A percentile compares a stretch with the other conserved stretches of the same genome.
These are phyloP conservation scores for Pseudogymnoascus sp. DNA, from an alignment of 2,329 filamentous ascomycete genomes.

Conservation along the genomic window DNA sequence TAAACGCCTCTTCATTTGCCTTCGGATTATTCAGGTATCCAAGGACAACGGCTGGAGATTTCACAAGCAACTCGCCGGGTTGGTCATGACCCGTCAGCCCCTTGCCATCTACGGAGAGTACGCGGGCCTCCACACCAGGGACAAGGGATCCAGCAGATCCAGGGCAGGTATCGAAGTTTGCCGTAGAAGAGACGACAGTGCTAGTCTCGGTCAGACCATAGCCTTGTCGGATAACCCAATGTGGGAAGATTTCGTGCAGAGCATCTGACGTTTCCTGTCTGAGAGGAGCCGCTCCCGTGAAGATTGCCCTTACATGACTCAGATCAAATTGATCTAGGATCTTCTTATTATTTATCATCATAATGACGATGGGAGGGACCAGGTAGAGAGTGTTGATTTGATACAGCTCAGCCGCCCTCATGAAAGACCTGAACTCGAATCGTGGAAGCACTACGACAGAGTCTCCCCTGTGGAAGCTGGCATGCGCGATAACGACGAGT, in stretches of 20 bases:
- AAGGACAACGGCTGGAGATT: conserved; percentile 63
- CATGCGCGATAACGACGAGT: conserved; percentile 62
- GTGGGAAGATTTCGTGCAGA: conserved; percentile 50
- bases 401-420: conserved; percentile 58
- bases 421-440: conserved; percentile 61
- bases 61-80: conserved; percentile 69
- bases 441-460: conserved; percentile 64
- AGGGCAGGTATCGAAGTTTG: conserved; percentile 53
- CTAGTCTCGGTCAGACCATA: conserved; percentile 71
- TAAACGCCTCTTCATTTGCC: conserved; percentile 70
- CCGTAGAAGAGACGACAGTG: conserved; percentile 57
- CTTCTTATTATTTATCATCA: conserved; percentile 47
- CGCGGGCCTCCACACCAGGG: conserved; percentile 53
- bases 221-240: conserved; percentile 57
- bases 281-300: conserved; percentile 67
- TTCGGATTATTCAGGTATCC: conserved; percentile 80
- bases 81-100: conserved; percentile 63
- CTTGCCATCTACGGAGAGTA: conserved; percentile 57
- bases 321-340: conserved; percentile 53
- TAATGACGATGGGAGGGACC: conserved; percentile 53
- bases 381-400: conserved; percentile 62
- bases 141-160: conserved; percentile 64
- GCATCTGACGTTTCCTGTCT: conserved; percentile 62
- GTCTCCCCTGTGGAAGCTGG: conserved; percentile 62
- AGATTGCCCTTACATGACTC: conserved; percentile 54